These are phyloP conservation scores for Cubamyces lactineus DNA, from an alignment of 768 basidiomycete species.

Conservation along the genomic window DNA sequence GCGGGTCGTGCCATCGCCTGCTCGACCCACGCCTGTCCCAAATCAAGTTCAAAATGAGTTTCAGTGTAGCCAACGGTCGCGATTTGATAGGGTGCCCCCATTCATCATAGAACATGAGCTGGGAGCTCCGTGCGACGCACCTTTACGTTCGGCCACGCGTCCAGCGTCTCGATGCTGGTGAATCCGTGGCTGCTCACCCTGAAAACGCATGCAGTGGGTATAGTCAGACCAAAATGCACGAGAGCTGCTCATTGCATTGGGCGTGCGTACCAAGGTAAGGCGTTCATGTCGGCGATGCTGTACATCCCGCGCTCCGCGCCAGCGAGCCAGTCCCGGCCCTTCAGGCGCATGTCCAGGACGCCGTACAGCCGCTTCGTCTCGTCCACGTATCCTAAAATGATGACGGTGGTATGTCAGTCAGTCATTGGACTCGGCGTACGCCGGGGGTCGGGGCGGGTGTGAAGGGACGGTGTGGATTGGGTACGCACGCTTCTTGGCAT, in stretches of 20 bases:
- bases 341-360: conserved; percentile 77
- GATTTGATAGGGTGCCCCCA: no score
- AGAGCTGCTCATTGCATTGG: neutral
- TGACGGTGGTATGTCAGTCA: neutral
- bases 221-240: no score
- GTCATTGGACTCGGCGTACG: no score
- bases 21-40: conserved; percentile 26
- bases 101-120: no score
- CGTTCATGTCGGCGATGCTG: conserved; percentile 75
- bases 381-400: conserved; percentile 68
- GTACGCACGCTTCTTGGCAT: conserved; percentile 60
- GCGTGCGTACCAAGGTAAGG: conserved; percentile 53
- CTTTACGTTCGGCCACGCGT: conserved; percentile 67
- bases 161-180: conserved; percentile 57
- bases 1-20: conserved; percentile 18
- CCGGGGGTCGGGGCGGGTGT: neutral
- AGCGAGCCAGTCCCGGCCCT: conserved; percentile 72
- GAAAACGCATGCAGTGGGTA: neutral
- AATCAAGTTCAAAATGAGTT: neutral
- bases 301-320: conserved; percentile 72
- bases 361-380: conserved; percentile 83
- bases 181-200: conserved; percentile 47
- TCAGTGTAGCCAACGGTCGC: no score
- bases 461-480: neutral
- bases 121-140: conserved; percentile 32